Evolutionary conservation across 1,284 basidiomycete genomes (phyloP).

Genomic region (Sphagnurus paluster): DNA sequence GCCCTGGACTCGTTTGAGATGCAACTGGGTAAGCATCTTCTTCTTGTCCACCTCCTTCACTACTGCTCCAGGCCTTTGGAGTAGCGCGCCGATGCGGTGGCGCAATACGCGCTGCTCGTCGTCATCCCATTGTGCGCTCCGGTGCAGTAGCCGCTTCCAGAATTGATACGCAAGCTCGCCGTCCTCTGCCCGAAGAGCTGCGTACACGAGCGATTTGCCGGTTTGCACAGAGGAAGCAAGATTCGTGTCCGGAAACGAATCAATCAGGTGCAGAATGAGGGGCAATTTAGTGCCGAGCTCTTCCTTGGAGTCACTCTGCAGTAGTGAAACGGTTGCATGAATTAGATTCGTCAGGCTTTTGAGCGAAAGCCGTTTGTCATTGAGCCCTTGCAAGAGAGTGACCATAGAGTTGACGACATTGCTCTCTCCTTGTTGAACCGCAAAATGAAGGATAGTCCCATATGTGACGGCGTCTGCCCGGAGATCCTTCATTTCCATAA

Average conservation of each 20-base stretch:
- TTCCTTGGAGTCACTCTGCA: constrained; percentile 26
- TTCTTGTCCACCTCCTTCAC: constrained; percentile 27
- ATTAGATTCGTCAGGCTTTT: constrained; percentile 53
- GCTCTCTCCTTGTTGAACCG: constrained; percentile 44
- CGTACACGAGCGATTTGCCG: constrained; percentile 51
- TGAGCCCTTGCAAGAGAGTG: constrained; percentile 33
- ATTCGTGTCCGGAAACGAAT: constrained; percentile 33
- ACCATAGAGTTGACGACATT: constrained; percentile 46
- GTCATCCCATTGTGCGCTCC: constrained; percentile 51
- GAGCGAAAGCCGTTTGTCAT: constrained; percentile 36
- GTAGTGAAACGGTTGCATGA: constrained; percentile 37
- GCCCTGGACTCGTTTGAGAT: constrained; percentile 3
- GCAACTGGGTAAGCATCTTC: constrained; percentile 36
- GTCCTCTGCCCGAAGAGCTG: constrained; percentile 48
- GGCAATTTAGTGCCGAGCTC: constrained; percentile 35
- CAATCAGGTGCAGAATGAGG: constrained; percentile 44
- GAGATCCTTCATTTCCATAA: constrained; percentile 51
- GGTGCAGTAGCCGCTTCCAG: constrained; percentile 51
- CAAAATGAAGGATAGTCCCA: constrained; percentile 61
- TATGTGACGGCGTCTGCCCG: constrained; percentile 52
- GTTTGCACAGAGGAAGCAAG: constrained; percentile 40
- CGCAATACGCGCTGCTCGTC: constrained; percentile 43
- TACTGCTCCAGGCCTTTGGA: constrained; percentile 30
- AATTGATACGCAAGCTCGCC: constrained; percentile 56
- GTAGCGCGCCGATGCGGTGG: constrained; percentile 33